Base-by-base conservation (phyloP, 1,284 basidiomycete genomes). In the Sanguinoderma infundibulare region DNA sequence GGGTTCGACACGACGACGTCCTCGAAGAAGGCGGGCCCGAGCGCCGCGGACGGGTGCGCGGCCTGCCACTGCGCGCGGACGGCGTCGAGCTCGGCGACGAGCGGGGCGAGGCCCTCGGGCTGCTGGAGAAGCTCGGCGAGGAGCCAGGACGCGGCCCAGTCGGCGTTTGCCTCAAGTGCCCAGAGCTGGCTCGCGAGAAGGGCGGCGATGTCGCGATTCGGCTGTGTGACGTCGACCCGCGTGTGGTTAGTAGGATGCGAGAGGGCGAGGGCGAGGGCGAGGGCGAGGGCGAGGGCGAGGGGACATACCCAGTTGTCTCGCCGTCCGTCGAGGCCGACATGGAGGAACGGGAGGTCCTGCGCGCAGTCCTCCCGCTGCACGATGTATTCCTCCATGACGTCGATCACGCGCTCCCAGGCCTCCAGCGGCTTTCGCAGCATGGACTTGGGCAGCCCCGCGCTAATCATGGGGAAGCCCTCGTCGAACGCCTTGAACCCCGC, bases 91-190 rank as follows among this genome's bases (percentile, higher is more conserved):
- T 78, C 76, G 22, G 57, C 30, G 3, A 67, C 67, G 20, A 77
- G 59, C 2, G 68, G 65, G 0, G 35, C n/a, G 28, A 74, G 68
- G n/a, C 73, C 65, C 4, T 67, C 34, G 0, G 70, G 67, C 2
- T 68, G 57, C 42, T 75, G 69, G 4, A 76, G 62, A 20, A 73
- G 47, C 39, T 73, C 69, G 3, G 70, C 63, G 20, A 77, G 49
- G 12, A 71, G 56, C 70, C 75, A 76, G 20, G 73, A 69, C 5
- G 65, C 70, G 12, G 72, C 72, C 57, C 58, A 73, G n/a, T 69
- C 66, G 2, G 69, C 68, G 55, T 78, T 78, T 1, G 76, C 73
- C 38, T 74, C 64, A 1, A 74, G 53, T 7, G 72, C 71, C 73
- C 74, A 74, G 2, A 73, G 64, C 42, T 73, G 69, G 15, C 47